A percentile compares a stretch with the other conserved stretches of the same genome.
phyloP scores from a whole-genome alignment of 306 rosid genomes.

The Begonia peltatifolia region DNA sequence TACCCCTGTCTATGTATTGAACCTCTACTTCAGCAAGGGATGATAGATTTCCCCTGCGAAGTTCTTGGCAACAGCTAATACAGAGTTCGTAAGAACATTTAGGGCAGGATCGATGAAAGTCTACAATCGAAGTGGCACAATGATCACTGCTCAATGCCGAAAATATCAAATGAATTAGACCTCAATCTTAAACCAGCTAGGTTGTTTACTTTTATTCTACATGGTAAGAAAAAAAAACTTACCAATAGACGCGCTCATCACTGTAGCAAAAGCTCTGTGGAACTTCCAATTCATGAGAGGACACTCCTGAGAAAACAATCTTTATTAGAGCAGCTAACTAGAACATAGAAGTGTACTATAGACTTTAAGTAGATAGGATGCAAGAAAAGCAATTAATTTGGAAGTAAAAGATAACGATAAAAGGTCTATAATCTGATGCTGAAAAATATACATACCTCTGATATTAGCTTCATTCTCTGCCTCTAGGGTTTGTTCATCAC shows the following conservation, averaged over 20 bases:
- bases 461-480: slow-evolving; percentile 48
- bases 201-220: too few relatives aligned
- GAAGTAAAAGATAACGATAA: not conserved
- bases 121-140: slow-evolving; percentile 29
- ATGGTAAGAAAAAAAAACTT: slow-evolving; percentile 13
- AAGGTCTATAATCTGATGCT: slow-evolving; percentile 13
- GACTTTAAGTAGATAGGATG: too few relatives aligned
- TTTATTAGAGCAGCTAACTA: slow-evolving; percentile 7
- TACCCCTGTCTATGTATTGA: slow-evolving; percentile 46
- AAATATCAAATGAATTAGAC: slow-evolving; percentile 16
- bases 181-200: too few relatives aligned
- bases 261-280: slow-evolving; percentile 37
- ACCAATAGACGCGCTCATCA: slow-evolving; percentile 73
- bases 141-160: not conserved
- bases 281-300: slow-evolving; percentile 25
- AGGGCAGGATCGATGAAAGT: not conserved
- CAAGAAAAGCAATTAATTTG: too few relatives aligned
- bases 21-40: slow-evolving; percentile 33
- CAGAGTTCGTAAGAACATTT: slow-evolving; percentile 4
- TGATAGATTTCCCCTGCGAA: not conserved
- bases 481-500: slow-evolving; percentile 51
- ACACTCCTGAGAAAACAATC: slow-evolving; percentile 27
- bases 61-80: slow-evolving; percentile 1
- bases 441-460: slow-evolving; percentile 34
- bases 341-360: too few relatives aligned